Conservation (phyloP, 768 basidiomycete species). For the Lentinula edodes region DNA sequence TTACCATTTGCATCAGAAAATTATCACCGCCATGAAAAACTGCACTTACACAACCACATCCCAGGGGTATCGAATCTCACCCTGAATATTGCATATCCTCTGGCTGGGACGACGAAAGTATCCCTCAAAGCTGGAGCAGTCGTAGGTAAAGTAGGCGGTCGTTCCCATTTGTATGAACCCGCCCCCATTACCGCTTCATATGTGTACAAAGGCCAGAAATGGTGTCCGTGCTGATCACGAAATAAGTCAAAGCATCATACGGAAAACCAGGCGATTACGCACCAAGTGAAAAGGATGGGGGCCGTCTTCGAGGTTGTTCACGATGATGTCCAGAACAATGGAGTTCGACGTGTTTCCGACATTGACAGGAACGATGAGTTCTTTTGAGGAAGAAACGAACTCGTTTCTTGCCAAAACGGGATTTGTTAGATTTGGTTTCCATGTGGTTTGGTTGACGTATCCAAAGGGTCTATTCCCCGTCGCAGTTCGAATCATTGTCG, state of each 20-base stretch:
- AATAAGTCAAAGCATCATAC: too few relatives aligned
- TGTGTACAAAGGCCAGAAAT: constrained; percentile 10
- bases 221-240: constrained; percentile 3
- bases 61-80: constrained; percentile 8
- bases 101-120: constrained; percentile 7
- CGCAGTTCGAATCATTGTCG: constrained; percentile 6
- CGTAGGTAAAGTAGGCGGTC: not conserved
- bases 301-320: constrained; percentile 8
- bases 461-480: constrained; percentile 5
- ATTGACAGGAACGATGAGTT: constrained; percentile 1
- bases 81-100: constrained; percentile 7
- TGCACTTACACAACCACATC: constrained; percentile 7
- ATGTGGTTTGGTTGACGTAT: constrained; percentile 7
- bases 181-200: constrained; percentile 1
- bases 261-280: not conserved
- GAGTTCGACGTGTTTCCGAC: not conserved
- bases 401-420: not conserved
- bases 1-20: too few relatives aligned
- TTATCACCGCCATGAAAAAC: not conserved
- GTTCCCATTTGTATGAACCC: constrained; percentile 5
- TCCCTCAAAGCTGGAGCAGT: constrained; percentile 8
- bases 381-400: not conserved
- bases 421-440: not conserved
- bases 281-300: constrained; percentile 8
- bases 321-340: constrained; percentile 4